Evolutionary conservation across 352 stramenopile species (phyloP), one percentile per base, ranked within the genome.

Genomic region (Saprolegnia diclina): DNA sequence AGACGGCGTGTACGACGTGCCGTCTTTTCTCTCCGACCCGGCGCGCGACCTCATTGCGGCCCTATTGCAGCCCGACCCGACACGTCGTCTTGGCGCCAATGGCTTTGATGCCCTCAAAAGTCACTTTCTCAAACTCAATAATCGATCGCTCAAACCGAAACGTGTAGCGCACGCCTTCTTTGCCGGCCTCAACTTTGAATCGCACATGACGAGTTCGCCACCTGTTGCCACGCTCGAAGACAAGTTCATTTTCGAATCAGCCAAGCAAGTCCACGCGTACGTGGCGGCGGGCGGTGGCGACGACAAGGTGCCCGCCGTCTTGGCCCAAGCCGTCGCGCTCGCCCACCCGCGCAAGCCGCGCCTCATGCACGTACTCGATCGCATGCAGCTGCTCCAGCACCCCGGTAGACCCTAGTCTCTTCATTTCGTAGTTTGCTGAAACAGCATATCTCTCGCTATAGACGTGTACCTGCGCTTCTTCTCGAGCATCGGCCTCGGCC

Each of bases 391-490:
- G 35, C 74, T 94, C 5, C 84, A 92, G 50, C 67, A 89, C 13
- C 78, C 84, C 65, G 75, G 81, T 85, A 56, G 11, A 26, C 45
- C 11, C 29, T 21, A 18, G 19, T 56, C 21, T 63, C 11, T 66
- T 22, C 42, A 3, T 4, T 26, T 45, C 21, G 54, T 55, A 24
- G 59, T 75, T 56, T n/a, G n/a, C n/a, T n/a, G n/a, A n/a, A n/a
- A n/a, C n/a, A n/a, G 61, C 29, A 44, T 57, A 56, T 56, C 7
- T 32, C 7, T 56, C 48, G 11, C 44, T 35, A 35, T 42, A 89
- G 83, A 78, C 11, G 79, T 92, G 21, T 92, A 91, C 37, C 75
- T 76, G 68, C 79, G 84, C 29, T 94, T 94, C 63, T 94, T 92
- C 48, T 65, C 48, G 13, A 80, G 79, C 1, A 55, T 73, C 6